Evolutionary conservation across 768 basidiomycete genomes (phyloP).

Genomic region (Dentipellis sp.): DNA sequence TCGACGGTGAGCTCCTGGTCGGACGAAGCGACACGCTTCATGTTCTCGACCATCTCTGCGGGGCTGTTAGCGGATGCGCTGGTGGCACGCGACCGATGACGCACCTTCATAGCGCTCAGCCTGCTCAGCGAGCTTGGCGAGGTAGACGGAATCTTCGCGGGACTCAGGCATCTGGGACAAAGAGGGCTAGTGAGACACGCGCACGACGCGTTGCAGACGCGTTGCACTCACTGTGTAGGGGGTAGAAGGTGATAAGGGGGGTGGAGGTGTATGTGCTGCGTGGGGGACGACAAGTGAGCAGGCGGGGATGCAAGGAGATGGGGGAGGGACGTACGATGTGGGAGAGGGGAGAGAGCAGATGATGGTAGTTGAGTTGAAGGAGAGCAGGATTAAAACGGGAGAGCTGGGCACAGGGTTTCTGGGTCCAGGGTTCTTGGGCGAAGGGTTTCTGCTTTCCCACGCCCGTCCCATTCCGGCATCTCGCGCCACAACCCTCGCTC

Average conservation of each 20-base stretch:
- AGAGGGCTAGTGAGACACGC: neutral
- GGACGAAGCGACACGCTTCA: constrained; percentile 96
- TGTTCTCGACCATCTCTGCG: constrained; percentile 96
- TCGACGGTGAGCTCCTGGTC: constrained; percentile 98
- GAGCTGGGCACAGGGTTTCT: constrained; percentile 17
- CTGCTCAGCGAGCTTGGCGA: constrained; percentile 99
- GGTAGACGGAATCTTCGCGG: constrained; percentile 98
- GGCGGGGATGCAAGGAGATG: constrained; percentile 4
- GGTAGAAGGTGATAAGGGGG: constrained; percentile 17
- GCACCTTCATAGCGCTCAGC: constrained; percentile 97
- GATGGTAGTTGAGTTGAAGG: constrained; percentile 10
- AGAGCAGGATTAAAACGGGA: constrained; percentile 16
- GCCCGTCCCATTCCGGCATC: constrained; percentile 2
- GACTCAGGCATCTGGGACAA: constrained; percentile 61
- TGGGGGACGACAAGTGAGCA: constrained; percentile 6
- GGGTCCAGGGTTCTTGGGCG: constrained; percentile 15
- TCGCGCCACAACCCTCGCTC: neutral
- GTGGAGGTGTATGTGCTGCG: neutral
- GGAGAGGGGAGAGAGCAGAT: constrained; percentile 9
- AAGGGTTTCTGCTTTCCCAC: constrained; percentile 10
- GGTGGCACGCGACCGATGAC: constrained; percentile 15
- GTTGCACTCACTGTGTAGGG: constrained; percentile 6
- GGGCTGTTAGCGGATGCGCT: constrained; percentile 9
- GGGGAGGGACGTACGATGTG: constrained; percentile 6
- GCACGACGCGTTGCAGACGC: neutral